Evolutionary conservation across 768 basidiomycete genomes (phyloP).

Genomic region (Lepiota brunneoincarnata): DNA sequence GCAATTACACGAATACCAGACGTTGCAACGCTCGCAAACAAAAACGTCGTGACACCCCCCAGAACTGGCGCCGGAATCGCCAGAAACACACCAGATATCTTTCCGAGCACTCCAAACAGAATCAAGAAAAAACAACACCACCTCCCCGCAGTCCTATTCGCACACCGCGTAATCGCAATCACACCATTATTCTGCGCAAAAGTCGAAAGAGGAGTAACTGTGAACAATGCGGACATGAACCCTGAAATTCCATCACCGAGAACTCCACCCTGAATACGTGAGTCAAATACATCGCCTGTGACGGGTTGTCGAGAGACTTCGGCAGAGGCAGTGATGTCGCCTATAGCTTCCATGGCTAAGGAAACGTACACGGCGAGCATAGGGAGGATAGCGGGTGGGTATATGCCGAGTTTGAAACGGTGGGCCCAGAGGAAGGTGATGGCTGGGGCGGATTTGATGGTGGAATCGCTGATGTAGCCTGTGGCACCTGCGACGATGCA

Average conservation of each 20-base stretch:
- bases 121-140: constrained; percentile 82
- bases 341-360: constrained; percentile 79
- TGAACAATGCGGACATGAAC: constrained; percentile 76
- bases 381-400: constrained; percentile 62
- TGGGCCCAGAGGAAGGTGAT: constrained; percentile 87
- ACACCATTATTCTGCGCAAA: constrained; percentile 87
- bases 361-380: constrained; percentile 54
- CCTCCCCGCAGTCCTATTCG: constrained; percentile 73
- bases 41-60: constrained; percentile 85
- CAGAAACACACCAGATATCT: constrained; percentile 81
- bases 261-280: constrained; percentile 80
- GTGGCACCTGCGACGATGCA: constrained; percentile 79
- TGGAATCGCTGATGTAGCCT: constrained; percentile 71
- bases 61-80: constrained; percentile 82
- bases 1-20: constrained; percentile 73
- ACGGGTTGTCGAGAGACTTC: constrained; percentile 79
- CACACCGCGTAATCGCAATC: constrained; percentile 82
- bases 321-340: constrained; percentile 79
- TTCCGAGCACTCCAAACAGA: constrained; percentile 77
- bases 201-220: constrained; percentile 74
- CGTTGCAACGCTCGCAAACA: constrained; percentile 72
- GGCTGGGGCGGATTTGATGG: constrained; percentile 63
- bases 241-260: constrained; percentile 81
- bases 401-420: constrained; percentile 73
- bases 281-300: constrained; percentile 74